Conservation (phyloP, 805 yeast species). For the Kurtzmaniella fragi region DNA sequence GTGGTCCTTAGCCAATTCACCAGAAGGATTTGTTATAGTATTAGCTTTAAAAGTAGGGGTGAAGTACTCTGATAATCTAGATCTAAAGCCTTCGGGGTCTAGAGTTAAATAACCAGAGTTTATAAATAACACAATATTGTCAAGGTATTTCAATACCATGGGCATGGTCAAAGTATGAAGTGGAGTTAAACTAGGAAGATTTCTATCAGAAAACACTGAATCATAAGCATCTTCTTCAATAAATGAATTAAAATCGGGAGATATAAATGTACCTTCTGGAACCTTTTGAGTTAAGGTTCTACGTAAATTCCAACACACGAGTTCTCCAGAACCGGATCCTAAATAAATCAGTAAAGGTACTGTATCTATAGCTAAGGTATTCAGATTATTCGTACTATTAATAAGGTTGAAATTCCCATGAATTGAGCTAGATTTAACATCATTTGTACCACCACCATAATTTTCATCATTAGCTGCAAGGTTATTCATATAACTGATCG, state of each 20-base stretch:
- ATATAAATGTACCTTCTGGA: constrained; percentile 10
- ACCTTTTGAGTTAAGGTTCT: not conserved
- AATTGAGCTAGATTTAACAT: not conserved
- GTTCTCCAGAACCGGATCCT: constrained; percentile 21
- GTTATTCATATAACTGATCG: not conserved
- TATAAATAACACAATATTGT: constrained; percentile 14
- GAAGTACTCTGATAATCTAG: constrained; percentile 6
- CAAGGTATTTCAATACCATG: constrained; percentile 7
- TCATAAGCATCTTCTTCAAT: constrained; percentile 20
- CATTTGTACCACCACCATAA: not conserved
- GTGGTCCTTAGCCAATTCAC: constrained; percentile 1
- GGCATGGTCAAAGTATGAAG: not conserved
- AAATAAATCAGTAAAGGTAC: constrained; percentile 14
- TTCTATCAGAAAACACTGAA: constrained; percentile 4
- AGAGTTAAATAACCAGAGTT: constrained; percentile 22
- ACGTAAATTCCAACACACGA: constrained; percentile 17
- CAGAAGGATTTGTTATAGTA: constrained; percentile 4
- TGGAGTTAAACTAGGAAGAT: not conserved
- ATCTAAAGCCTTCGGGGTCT: constrained; percentile 14
- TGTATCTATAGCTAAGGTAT: not conserved
- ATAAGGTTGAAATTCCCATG: not conserved
- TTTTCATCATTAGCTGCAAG: not conserved
- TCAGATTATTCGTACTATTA: not conserved
- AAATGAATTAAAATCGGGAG: constrained; percentile 19
- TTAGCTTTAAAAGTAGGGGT: constrained; percentile 6